A percentile compares a stretch with the other conserved stretches of the same genome.
Conservation (phyloP, 345 rosid species). For the Boechera stricta region DNA sequence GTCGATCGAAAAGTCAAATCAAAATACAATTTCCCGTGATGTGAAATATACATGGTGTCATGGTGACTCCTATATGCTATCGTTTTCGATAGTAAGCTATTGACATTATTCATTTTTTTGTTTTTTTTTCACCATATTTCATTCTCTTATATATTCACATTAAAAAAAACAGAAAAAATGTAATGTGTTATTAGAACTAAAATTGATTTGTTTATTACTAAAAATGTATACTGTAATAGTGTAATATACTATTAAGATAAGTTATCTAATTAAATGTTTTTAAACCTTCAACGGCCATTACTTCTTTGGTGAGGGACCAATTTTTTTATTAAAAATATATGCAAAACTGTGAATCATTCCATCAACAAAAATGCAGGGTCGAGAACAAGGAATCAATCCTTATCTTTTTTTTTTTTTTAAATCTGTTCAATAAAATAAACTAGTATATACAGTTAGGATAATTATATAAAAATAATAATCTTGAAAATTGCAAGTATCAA, state of each 20-base stretch:
- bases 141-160: background rate
- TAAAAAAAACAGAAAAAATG: background rate
- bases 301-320: background rate
- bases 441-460: background rate
- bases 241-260: background rate
- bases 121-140: background rate
- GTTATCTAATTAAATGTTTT: background rate
- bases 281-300: background rate
- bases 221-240: background rate
- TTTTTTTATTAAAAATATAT: background rate
- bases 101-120: background rate
- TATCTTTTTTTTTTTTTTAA: too few relatives aligned
- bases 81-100: constrained; percentile 27
- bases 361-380: background rate
- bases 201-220: background rate
- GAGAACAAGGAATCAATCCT: background rate
- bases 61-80: constrained; percentile 40
- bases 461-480: background rate
- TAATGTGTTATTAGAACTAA: background rate
- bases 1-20: constrained; percentile 41
- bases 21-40: constrained; percentile 42
- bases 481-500: background rate
- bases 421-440: background rate
- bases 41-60: constrained; percentile 39
- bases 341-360: background rate